A percentile compares a stretch with the other conserved stretches of the same genome.
These are phyloP conservation scores for Penicillium sp. DNA, from an alignment of 2,329 filamentous ascomycete species.

Conservation along the genomic window DNA sequence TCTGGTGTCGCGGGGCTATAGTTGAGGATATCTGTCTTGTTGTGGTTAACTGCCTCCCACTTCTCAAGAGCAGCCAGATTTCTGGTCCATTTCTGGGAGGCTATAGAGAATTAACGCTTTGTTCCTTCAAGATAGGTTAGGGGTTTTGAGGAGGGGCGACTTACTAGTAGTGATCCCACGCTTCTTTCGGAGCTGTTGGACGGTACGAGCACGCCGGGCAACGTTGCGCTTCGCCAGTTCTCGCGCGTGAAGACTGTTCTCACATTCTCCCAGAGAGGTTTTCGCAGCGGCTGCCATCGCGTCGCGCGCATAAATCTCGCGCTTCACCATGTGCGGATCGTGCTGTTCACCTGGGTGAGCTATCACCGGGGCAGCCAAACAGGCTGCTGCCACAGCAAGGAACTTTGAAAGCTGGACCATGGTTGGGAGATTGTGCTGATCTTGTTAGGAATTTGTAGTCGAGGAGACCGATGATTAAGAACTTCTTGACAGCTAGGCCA, in stretches of 20 bases:
- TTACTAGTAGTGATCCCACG: slow-evolving; percentile 27
- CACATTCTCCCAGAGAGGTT: slow-evolving; percentile 25
- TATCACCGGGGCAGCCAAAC: slow-evolving; percentile 24
- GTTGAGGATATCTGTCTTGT: slow-evolving; percentile 35
- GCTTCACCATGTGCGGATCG: slow-evolving; percentile 27
- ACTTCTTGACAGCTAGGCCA: background rate
- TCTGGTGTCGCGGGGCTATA: slow-evolving; percentile 28
- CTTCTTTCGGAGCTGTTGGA: slow-evolving; percentile 26
- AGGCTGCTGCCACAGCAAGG: slow-evolving; percentile 30
- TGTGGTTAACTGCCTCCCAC: slow-evolving; percentile 41
- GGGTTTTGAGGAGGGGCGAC: background rate
- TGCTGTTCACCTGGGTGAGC: slow-evolving; percentile 35
- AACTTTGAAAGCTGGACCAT: slow-evolving; percentile 28
- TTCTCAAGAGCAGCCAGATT: slow-evolving; percentile 37
- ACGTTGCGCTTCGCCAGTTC: slow-evolving; percentile 28
- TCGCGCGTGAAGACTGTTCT: slow-evolving; percentile 21
- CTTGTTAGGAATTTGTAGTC: background rate
- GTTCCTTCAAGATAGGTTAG: background rate
- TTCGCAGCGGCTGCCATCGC: slow-evolving; percentile 24
- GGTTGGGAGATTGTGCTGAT: background rate
- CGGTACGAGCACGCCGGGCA: slow-evolving; percentile 27
- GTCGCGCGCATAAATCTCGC: slow-evolving; percentile 29
- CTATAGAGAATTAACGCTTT: slow-evolving; percentile 3
- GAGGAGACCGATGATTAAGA: background rate
- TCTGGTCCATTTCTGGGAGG: slow-evolving; percentile 32